Conservation (phyloP, 2,329 filamentous ascomycete species). For the Aspergillus quadricinctus region DNA sequence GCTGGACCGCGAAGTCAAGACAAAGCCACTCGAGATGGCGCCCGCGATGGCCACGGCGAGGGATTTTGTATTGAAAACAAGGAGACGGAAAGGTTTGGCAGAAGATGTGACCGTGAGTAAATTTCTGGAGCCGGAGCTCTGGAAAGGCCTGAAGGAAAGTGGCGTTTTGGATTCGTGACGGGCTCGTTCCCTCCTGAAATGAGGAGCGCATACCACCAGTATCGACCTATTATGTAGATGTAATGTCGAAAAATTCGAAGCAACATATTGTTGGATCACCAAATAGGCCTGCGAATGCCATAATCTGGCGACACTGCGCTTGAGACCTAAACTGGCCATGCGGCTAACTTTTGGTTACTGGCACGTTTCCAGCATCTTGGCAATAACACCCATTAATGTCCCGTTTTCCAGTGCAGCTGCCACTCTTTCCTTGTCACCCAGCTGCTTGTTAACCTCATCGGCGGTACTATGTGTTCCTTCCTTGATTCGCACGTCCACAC, state of each 20-base stretch:
- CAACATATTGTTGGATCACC: not conserved
- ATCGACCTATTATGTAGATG: constrained; percentile 14
- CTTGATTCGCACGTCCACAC: constrained; percentile 90
- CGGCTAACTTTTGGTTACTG: constrained; percentile 40
- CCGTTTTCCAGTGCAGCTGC: constrained; percentile 93
- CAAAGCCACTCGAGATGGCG: constrained; percentile 82
- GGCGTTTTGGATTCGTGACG: constrained; percentile 68
- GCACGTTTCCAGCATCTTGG: constrained; percentile 91
- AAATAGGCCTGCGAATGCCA: not conserved
- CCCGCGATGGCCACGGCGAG: constrained; percentile 82
- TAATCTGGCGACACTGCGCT: not conserved
- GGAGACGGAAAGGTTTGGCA: constrained; percentile 84
- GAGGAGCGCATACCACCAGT: not conserved
- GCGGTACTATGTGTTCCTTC: constrained; percentile 93
- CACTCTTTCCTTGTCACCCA: constrained; percentile 93
- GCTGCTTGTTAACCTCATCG: constrained; percentile 93
- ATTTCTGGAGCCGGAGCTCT: constrained; percentile 92
- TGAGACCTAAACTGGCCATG: not conserved
- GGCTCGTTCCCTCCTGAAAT: not conserved
- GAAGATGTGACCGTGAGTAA: constrained; percentile 96
- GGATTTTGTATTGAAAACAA: constrained; percentile 95
- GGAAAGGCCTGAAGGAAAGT: constrained; percentile 80
- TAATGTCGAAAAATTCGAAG: constrained; percentile 10
- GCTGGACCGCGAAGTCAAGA: constrained; percentile 77
- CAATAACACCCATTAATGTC: constrained; percentile 78